phyloP scores from a whole-genome alignment of 169 alveolate species.

The Cyclospora cayetanensis region DNA sequence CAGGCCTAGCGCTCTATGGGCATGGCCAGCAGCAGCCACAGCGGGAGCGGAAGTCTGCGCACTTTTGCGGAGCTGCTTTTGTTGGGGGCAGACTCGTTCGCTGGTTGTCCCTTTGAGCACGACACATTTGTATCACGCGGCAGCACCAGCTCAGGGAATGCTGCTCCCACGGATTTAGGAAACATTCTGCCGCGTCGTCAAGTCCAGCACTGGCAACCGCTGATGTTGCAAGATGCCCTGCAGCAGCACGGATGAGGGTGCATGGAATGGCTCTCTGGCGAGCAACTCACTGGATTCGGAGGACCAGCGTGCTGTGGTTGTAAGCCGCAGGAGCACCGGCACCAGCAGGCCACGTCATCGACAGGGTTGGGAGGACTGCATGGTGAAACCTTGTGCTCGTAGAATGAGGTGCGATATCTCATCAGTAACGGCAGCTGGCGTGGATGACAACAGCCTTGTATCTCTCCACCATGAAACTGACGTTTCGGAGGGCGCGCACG shows the following conservation, averaged over 20 bases:
- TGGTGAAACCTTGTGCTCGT: neutral
- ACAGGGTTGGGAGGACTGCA: neutral
- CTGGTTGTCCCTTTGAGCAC: too few species aligned
- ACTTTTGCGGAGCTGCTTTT: too few species aligned
- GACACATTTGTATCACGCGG: too few species aligned
- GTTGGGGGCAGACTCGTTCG: too few species aligned
- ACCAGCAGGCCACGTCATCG: neutral
- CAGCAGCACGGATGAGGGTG: constrained; percentile 61
- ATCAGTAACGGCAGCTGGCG: neutral
- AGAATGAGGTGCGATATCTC: neutral
- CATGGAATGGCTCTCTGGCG: constrained; percentile 46
- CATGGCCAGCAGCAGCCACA: too few species aligned
- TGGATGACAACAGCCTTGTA: neutral
- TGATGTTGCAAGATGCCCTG: constrained; percentile 44
- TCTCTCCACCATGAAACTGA: neutral
- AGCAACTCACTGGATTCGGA: constrained; percentile 16
- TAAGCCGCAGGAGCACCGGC: neutral
- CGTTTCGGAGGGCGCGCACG: neutral
- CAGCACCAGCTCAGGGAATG: too few species aligned
- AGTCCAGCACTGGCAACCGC: too few species aligned
- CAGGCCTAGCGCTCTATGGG: too few species aligned
- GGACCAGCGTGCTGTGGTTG: neutral
- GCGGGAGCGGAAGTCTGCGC: too few species aligned
- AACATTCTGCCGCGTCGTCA: too few species aligned
- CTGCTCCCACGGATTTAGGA: too few species aligned